Evolutionary conservation across 208 protist genomes (phyloP).

Genomic region (Balamuthia mandrillaris): DNA sequence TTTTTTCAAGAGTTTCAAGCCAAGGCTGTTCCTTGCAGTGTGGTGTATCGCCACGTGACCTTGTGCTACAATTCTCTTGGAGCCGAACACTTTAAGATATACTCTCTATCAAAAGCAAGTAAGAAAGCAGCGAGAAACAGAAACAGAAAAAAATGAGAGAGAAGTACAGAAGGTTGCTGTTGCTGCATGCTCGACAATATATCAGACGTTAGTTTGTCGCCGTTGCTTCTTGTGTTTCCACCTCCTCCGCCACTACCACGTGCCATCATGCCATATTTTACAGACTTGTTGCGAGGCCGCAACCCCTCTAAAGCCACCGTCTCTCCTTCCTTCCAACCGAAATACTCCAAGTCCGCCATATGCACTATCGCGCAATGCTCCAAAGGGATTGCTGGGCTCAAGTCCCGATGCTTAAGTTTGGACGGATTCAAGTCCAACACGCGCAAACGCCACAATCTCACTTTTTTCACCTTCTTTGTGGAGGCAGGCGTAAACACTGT

Average conservation of each 20-base stretch:
- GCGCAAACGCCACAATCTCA: background rate
- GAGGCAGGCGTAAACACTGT: background rate
- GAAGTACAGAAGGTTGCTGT: background rate
- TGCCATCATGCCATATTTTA: background rate
- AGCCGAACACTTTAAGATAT: background rate
- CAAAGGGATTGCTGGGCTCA: background rate
- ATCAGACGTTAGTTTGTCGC: background rate
- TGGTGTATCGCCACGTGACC: background rate
- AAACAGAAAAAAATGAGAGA: background rate
- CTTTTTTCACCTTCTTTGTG: background rate
- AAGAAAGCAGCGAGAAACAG: background rate
- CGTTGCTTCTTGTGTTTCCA: background rate
- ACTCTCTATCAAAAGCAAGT: background rate
- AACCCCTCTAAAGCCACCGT: background rate
- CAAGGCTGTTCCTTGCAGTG: background rate
- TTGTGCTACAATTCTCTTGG: background rate
- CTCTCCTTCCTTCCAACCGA: background rate
- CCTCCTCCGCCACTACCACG: background rate
- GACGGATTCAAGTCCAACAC: background rate
- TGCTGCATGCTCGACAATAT: background rate
- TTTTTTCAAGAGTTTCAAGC: background rate
- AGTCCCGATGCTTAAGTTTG: too few species aligned
- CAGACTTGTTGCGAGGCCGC: background rate
- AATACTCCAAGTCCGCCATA: background rate
- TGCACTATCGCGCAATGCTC: background rate